Percentiles rank a stretch among this genome's conserved stretches.
phyloP scores from a whole-genome alignment of 345 rosid species.

The Dimocarpus longan region DNA sequence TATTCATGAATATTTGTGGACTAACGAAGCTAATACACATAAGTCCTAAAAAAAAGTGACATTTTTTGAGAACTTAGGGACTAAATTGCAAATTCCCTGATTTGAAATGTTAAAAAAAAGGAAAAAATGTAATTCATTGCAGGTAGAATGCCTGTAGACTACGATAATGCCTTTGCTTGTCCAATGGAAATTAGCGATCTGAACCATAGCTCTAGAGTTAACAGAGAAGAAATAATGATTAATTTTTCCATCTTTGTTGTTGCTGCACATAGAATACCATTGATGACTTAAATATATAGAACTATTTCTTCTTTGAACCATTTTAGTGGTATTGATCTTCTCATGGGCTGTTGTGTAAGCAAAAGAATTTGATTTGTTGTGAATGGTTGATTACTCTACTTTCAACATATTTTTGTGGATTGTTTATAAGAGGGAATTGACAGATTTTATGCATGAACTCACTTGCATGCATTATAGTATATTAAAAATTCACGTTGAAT shows the following conservation, averaged over 20 bases:
- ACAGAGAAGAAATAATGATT: background rate
- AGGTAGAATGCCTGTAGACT: background rate
- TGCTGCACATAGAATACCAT: background rate
- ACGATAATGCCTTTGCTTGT: background rate
- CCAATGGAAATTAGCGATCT: background rate
- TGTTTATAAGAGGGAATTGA: background rate
- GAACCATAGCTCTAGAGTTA: background rate
- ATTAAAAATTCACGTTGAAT: background rate
- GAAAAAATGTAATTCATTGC: background rate
- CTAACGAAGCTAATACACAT: too few species aligned
- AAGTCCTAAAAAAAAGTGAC: too few species aligned
- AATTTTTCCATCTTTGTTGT: background rate
- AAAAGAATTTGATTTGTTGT: background rate
- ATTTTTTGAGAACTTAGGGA: too few species aligned
- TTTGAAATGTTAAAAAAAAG: background rate
- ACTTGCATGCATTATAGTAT: constrained; percentile 4
- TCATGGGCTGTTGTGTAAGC: background rate
- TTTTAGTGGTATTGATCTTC: background rate
- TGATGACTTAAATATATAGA: background rate
- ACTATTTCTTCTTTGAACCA: background rate
- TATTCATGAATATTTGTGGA: too few species aligned
- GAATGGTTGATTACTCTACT: background rate
- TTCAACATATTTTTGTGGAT: background rate
- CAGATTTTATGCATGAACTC: background rate
- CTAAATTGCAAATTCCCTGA: too few species aligned